phyloP scores from a whole-genome alignment of 23 red algal species.

The Chondrus crispus region DNA sequence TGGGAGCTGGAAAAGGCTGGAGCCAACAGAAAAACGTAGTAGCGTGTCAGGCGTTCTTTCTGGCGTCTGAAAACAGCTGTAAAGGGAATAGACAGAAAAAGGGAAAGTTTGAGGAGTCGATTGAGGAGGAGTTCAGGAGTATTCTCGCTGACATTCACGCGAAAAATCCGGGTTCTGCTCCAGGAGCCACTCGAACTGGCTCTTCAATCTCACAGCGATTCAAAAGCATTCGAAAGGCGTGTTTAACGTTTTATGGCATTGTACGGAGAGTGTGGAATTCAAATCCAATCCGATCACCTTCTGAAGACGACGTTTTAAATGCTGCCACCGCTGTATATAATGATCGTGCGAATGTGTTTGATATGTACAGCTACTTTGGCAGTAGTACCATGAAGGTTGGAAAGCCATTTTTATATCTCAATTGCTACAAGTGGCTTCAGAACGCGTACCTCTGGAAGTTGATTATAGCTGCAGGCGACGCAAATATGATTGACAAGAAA shows the following conservation, averaged over 20 bases:
- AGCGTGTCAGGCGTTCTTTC: background rate
- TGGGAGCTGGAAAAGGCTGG: background rate
- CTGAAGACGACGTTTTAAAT: background rate
- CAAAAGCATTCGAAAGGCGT: background rate
- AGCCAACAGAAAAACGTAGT: background rate
- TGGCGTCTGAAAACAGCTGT: background rate
- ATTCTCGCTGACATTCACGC: background rate
- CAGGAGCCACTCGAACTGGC: background rate
- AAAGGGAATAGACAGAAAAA: background rate
- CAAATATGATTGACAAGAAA: background rate
- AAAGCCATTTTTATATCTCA: background rate
- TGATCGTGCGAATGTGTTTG: background rate
- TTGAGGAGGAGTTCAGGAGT: background rate
- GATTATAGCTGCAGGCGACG: background rate
- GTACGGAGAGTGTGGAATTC: background rate
- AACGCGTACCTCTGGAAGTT: background rate
- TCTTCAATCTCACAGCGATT: background rate
- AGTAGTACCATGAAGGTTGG: background rate
- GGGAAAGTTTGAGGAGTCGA: background rate
- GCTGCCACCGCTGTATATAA: background rate
- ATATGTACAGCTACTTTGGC: slow-evolving; percentile 3
- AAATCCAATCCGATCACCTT: slow-evolving; percentile 3
- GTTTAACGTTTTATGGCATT: background rate
- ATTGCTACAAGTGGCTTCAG: background rate
- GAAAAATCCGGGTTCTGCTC: background rate